Percentiles rank a stretch among this genome's conserved stretches.
Evolutionary conservation across 306 rosid genomes (phyloP).

Genomic region (Cucumis hystrix): DNA sequence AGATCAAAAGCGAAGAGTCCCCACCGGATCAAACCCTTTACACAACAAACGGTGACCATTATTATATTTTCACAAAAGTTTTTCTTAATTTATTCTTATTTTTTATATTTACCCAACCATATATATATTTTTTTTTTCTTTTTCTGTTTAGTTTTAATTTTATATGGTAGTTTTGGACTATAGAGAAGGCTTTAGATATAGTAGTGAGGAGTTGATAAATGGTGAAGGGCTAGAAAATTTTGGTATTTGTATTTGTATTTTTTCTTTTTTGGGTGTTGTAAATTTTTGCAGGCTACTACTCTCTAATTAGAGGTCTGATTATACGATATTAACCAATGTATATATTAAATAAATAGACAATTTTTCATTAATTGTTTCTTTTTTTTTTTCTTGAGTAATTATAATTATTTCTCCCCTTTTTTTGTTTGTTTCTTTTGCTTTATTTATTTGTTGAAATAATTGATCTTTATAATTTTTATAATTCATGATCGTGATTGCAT

Average conservation of each 20-base stretch:
- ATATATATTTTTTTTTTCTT: not conserved
- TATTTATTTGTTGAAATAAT: not conserved
- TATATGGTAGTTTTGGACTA: not conserved
- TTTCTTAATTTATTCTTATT: not conserved
- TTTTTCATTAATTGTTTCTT: not conserved
- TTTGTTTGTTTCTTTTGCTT: not conserved
- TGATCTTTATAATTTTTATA: not conserved
- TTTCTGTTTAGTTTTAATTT: not conserved
- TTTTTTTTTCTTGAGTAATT: not conserved
- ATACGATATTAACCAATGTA: not conserved
- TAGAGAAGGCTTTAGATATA: not conserved
- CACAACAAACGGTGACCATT: conserved; percentile 66
- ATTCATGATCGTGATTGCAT: not conserved
- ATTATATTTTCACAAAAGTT: conserved; percentile 3
- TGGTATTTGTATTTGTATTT: not conserved
- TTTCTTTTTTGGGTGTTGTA: not conserved
- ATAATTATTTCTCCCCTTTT: not conserved
- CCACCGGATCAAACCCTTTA: conserved; percentile 90
- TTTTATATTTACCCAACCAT: not conserved
- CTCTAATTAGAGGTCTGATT: not conserved
- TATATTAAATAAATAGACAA: not conserved
- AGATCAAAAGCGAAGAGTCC: conserved; percentile 62
- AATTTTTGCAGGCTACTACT: not conserved
- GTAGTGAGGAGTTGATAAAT: not conserved
- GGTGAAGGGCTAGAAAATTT: not conserved